Evolutionary conservation across 75 land plant genomes (phyloP).

Genomic region (Ceratopteris richardii): DNA sequence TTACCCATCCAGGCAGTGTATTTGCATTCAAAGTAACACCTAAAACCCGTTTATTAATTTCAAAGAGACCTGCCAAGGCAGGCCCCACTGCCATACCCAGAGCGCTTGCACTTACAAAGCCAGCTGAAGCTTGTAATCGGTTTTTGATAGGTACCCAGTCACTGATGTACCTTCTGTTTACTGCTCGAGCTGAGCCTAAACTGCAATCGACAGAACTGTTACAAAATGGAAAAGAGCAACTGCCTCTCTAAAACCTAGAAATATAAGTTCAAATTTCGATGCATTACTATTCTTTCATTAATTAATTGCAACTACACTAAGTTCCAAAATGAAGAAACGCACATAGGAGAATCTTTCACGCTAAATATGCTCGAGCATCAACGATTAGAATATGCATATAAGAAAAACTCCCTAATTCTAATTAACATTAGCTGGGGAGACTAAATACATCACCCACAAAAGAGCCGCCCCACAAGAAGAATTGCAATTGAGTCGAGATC

Average conservation of each 20-base stretch:
- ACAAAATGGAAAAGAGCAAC: too few species aligned
- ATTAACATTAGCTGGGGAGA: too few species aligned
- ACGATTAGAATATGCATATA: too few species aligned
- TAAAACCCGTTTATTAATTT: conserved; percentile 33
- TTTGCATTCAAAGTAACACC: conserved; percentile 40
- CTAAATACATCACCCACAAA: conserved; percentile 64
- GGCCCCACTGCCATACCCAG: conserved; percentile 81
- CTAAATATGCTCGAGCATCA: too few species aligned
- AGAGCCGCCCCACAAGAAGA: conserved; percentile 68
- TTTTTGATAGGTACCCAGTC: conserved; percentile 59
- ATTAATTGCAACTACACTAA: too few species aligned
- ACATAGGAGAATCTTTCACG: too few species aligned
- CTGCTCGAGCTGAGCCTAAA: conserved; percentile 69
- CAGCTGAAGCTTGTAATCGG: conserved; percentile 56
- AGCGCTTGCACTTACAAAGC: conserved; percentile 72
- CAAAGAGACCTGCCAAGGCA: conserved; percentile 52
- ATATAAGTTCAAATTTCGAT: too few species aligned
- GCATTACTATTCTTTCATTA: too few species aligned
- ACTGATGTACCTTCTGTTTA: conserved; percentile 60
- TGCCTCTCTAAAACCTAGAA: too few species aligned
- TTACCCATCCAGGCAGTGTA: conserved; percentile 68
- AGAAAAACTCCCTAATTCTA: too few species aligned
- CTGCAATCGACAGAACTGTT: conserved; percentile 19
- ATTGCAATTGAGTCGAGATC: conserved; percentile 57
- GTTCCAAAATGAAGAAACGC: too few species aligned